phyloP scores from a whole-genome alignment of 768 basidiomycete species.

The Suillus tomentosus region DNA sequence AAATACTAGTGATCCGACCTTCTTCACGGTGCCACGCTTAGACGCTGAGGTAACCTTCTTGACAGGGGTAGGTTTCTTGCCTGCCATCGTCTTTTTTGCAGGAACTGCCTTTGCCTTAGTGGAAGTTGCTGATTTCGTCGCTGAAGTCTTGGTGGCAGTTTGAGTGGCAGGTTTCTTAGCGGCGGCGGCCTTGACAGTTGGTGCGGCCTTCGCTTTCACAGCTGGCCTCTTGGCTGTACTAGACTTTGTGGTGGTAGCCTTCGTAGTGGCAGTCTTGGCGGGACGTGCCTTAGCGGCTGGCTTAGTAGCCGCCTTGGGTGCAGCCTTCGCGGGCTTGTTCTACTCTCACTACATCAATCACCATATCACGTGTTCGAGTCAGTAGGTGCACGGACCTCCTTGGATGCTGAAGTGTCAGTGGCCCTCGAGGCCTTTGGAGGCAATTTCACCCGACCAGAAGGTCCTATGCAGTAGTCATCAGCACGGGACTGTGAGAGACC shows the following conservation, averaged over 20 bases:
- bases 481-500: constrained; percentile 3
- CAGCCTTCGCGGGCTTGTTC: constrained; percentile 37
- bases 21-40: constrained; percentile 62
- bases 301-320: constrained; percentile 24
- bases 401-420: constrained; percentile 52
- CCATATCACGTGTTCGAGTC: constrained; percentile 23
- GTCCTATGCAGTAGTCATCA: constrained; percentile 32
- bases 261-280: constrained; percentile 30
- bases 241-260: constrained; percentile 26
- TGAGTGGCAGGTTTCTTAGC: constrained; percentile 44
- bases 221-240: constrained; percentile 26
- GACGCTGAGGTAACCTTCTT: constrained; percentile 45
- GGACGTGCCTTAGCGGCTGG: constrained; percentile 23
- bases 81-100: constrained; percentile 35
- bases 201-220: constrained; percentile 40
- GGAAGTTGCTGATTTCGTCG: constrained; percentile 18
- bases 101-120: constrained; percentile 29
- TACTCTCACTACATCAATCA: constrained; percentile 17
- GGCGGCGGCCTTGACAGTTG: constrained; percentile 35
- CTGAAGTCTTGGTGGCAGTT: constrained; percentile 31
- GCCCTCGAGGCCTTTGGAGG: constrained; percentile 58
- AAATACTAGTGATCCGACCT: constrained; percentile 40
- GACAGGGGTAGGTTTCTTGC: constrained; percentile 32
- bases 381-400: constrained; percentile 49
- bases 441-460: constrained; percentile 63